A percentile compares a stretch with the other conserved stretches of the same genome.
phyloP scores from a whole-genome alignment of 176 grass and related monocot species.

The Zea luxurians region DNA sequence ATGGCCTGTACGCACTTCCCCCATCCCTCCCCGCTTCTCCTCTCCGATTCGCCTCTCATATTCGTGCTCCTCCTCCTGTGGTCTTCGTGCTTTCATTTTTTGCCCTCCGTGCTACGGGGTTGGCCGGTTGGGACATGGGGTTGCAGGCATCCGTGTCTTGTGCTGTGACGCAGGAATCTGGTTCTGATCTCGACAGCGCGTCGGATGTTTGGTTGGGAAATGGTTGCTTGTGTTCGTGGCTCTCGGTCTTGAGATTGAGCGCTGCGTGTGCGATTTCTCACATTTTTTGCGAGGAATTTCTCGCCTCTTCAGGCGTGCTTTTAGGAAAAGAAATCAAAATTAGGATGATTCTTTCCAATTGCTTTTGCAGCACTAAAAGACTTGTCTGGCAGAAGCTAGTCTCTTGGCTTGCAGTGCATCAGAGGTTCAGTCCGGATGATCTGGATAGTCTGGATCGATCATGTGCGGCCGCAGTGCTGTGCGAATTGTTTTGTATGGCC shows the following conservation, averaged over 20 bases:
- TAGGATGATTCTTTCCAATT: not conserved
- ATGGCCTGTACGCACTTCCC: conserved; percentile 64
- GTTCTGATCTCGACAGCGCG: not conserved
- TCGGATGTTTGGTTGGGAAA: not conserved
- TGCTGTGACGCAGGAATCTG: not conserved
- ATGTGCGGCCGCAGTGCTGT: not conserved
- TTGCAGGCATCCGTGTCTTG: not conserved
- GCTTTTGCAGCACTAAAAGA: not conserved
- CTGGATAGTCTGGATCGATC: not conserved
- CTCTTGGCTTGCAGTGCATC: not conserved
- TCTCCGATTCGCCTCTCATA: not conserved
- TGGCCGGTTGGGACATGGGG: not conserved
- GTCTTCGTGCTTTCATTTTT: not conserved
- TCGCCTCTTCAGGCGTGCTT: not conserved
- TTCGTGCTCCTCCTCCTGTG: not conserved
- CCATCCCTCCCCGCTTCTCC: not conserved
- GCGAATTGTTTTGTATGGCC: not conserved
- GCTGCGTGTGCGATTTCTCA: not conserved
- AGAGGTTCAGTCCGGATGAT: not conserved
- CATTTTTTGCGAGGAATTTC: not conserved
- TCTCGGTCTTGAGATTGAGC: not conserved
- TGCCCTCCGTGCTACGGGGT: not conserved
- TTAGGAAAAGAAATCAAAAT: not conserved
- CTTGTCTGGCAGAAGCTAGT: not conserved
- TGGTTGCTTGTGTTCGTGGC: no score